phyloP scores from a whole-genome alignment of 1,139 yeast genomes.

The Ashbya aceris region DNA sequence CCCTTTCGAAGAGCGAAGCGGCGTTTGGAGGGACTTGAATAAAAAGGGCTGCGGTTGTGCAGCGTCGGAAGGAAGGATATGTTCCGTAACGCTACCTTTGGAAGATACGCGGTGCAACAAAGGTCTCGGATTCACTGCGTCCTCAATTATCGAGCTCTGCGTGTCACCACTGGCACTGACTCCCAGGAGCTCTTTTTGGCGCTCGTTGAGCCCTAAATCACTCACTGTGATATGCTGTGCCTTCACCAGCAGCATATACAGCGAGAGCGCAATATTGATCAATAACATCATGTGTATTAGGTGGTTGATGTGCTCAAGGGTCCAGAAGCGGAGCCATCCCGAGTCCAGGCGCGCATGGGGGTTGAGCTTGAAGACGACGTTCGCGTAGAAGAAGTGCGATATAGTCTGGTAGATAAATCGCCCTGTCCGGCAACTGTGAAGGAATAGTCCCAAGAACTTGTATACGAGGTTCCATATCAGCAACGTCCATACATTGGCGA shows the following conservation, averaged over 20 bases:
- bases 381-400: conserved; percentile 3
- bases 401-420: conserved; percentile 6
- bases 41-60: conserved; percentile 19
- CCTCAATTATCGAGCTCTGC: background rate
- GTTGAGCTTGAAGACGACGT: conserved; percentile 7
- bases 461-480: conserved; percentile 24
- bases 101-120: no score
- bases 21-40: conserved; percentile 28
- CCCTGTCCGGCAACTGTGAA: conserved; percentile 19
- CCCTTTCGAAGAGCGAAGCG: conserved; percentile 12
- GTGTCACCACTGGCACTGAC: conserved; percentile 22
- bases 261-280: conserved; percentile 32
- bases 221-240: conserved; percentile 31
- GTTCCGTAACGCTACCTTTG: no score
- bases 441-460: conserved; percentile 21
- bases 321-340: conserved; percentile 7
- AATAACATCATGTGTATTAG: conserved; percentile 29
- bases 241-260: conserved; percentile 30
- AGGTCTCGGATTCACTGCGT: conserved; percentile 17
- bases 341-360: conserved; percentile 8
- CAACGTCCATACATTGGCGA: conserved; percentile 29
- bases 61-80: no score
- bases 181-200: conserved; percentile 37
- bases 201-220: conserved; percentile 35
- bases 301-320: conserved; percentile 11